A percentile compares a stretch with the other conserved stretches of the same genome.
Evolutionary conservation across 139 green algal species (phyloP).

Genomic region (Chlamydomonas sp.): DNA sequence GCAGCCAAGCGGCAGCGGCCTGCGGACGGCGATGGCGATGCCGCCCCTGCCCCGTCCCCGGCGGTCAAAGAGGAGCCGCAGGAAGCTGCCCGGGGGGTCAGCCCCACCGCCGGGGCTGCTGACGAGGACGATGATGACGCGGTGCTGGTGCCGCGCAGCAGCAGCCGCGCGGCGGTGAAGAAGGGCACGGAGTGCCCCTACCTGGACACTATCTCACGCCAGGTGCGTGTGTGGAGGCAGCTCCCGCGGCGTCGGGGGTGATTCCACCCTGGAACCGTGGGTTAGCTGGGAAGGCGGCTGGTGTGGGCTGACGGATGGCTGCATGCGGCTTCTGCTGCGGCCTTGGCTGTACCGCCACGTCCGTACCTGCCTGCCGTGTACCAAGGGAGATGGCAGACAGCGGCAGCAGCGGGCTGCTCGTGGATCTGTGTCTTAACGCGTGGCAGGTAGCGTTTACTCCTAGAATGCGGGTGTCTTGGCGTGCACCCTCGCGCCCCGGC

Average conservation of each 20-base stretch:
- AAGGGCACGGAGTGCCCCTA: conserved; percentile 93
- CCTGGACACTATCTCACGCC: conserved; percentile 94
- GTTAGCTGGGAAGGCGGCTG: too few species aligned
- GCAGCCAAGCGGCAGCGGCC: conserved; percentile 7
- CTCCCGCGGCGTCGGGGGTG: neutral
- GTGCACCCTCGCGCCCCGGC: too few species aligned
- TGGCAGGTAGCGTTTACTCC: too few species aligned
- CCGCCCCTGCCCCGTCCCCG: neutral
- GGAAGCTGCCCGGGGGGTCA: neutral
- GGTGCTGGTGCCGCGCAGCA: conserved; percentile 55
- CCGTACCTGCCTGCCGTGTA: too few species aligned
- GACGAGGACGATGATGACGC: conserved; percentile 39
- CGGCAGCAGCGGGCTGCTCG: too few species aligned
- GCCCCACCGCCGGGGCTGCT: neutral
- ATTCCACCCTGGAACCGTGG: too few species aligned
- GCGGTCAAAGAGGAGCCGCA: conserved; percentile 14
- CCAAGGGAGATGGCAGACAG: too few species aligned
- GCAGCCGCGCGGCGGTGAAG: conserved; percentile 55
- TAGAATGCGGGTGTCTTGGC: too few species aligned
- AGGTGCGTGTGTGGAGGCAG: conserved; percentile 50
- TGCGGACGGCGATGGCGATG: neutral
- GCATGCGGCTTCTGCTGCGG: neutral
- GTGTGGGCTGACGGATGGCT: too few species aligned
- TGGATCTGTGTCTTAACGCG: too few species aligned
- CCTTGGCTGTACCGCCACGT: neutral